phyloP scores from a whole-genome alignment of 805 yeast genomes.

The Candida broadrunensis region DNA sequence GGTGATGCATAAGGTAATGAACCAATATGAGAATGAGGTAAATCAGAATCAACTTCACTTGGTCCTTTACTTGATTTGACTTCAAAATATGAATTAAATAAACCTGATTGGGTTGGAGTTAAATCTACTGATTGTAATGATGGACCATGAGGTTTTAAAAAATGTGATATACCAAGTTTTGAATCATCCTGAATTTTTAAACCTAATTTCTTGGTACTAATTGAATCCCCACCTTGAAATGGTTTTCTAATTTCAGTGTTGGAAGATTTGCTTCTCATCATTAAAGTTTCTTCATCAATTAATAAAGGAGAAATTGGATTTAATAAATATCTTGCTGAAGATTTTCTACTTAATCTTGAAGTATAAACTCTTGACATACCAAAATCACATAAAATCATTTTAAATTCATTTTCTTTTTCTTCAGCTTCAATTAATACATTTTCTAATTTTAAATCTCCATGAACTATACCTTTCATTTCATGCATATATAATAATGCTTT shows the following conservation, averaged over 20 bases:
- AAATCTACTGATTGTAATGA: conserved; percentile 29
- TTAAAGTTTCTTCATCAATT: conserved; percentile 12
- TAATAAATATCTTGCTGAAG: conserved; percentile 6
- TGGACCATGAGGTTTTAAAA: conserved; percentile 28
- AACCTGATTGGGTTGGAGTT: conserved; percentile 16
- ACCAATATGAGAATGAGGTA: conserved; percentile 74
- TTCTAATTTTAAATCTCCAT: conserved; percentile 82
- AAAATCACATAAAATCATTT: conserved; percentile 76
- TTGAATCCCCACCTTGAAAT: conserved; percentile 29
- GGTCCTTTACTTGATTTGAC: neutral
- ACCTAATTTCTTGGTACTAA: conserved; percentile 16
- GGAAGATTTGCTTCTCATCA: conserved; percentile 33
- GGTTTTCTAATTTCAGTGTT: conserved; percentile 32
- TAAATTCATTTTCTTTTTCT: conserved; percentile 18
- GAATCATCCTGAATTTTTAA: conserved; percentile 25
- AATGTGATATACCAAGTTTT: conserved; percentile 28
- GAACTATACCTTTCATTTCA: conserved; percentile 56
- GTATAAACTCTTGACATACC: conserved; percentile 63
- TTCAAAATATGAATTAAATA: conserved; percentile 1
- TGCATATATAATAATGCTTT: conserved; percentile 61
- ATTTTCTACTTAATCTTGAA: conserved; percentile 22
- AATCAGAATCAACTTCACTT: conserved; percentile 31
- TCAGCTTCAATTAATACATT: conserved; percentile 61
- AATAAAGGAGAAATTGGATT: neutral
- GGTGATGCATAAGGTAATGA: conserved; percentile 94